Conservation (phyloP, 352 stramenopile species). For the Phytophthora constricta region DNA sequence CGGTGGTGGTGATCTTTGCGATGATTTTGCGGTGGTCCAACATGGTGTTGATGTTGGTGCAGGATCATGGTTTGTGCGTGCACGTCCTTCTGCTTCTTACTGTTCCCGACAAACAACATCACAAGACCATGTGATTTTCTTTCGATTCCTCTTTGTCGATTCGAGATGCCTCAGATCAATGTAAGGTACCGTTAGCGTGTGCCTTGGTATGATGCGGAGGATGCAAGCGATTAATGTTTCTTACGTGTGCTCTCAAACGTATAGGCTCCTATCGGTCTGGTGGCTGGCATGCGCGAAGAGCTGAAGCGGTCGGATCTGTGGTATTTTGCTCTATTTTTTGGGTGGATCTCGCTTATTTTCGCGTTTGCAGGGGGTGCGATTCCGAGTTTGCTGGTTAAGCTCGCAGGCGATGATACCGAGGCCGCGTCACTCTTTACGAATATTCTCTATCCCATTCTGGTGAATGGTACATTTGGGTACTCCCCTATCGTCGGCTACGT, state of each 20-base stretch:
- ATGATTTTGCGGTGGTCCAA: background rate
- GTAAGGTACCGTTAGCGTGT: constrained; percentile 31
- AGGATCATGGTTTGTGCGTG: constrained; percentile 58
- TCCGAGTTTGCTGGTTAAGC: constrained; percentile 61
- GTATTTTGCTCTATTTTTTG: constrained; percentile 83
- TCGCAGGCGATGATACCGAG: constrained; percentile 38
- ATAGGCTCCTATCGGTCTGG: constrained; percentile 62
- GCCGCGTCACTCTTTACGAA: constrained; percentile 65
- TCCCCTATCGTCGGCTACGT: constrained; percentile 73
- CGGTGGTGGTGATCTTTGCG: too few species aligned
- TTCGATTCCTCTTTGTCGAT: constrained; percentile 52
- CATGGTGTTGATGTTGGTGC: background rate
- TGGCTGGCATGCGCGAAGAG: constrained; percentile 65
- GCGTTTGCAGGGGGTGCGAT: constrained; percentile 80
- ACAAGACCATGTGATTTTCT: constrained; percentile 49
- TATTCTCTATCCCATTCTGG: constrained; percentile 73
- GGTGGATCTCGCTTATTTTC: constrained; percentile 85
- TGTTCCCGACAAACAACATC: constrained; percentile 83
- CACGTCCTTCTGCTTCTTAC: constrained; percentile 57
- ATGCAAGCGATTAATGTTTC: background rate
- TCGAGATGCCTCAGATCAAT: constrained; percentile 62
- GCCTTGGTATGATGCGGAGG: background rate
- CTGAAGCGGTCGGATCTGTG: constrained; percentile 66
- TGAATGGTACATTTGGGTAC: constrained; percentile 86
- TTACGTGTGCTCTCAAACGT: background rate